Evolutionary conservation across 2,329 filamentous ascomycete species (phyloP), one percentile per base, ranked within the genome.

Genomic region (Aphanoascus verrucosus): DNA sequence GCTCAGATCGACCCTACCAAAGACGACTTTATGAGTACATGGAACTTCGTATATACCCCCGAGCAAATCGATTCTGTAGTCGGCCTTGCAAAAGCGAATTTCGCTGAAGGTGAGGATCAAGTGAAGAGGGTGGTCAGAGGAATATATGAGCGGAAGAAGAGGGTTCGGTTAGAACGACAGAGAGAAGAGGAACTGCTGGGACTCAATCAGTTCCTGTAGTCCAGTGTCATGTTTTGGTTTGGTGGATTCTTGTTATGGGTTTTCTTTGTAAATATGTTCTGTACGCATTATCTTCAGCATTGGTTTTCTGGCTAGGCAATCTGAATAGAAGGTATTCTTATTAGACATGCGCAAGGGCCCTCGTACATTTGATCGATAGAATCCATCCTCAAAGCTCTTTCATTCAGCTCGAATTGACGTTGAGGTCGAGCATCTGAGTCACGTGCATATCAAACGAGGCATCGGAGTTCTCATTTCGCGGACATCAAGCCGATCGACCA

Each of bases 11-110:
- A 95, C 60, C 93, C 93, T 0, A 82, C 83, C 20, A 80, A 79
- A 1, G 86, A 81, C 51, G 88, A 95, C 56, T 97, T 89, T 69
- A 82, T 97, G 74, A 88, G 83, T 60, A 98, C 93, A 0, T 98
- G 93, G 93, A 98, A 98, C 66, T 97, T 97, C 66, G 83, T 96
- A 31, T 98, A 97, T 68, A 94, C 86, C 1, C 84, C 89, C 0
- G 84, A 93, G 54, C 85, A 98, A 67, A 83, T 98, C 50, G 90
- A 97, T 61, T 80, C 81, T 23, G 88, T 94, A 0, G 85, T 95
- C 1, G 77, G 79, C 4, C 77, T 98, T 28, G 90, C 93, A 1
- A 78, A 82, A 53, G 88, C 88, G 9, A 98, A 98, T 68, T 98
- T 88, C 61, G 76, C 80, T 5, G 88, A 94, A 66, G 89, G 91